Conservation (phyloP, 2,329 filamentous ascomycete genomes). For the Fusarium lateritium region DNA sequence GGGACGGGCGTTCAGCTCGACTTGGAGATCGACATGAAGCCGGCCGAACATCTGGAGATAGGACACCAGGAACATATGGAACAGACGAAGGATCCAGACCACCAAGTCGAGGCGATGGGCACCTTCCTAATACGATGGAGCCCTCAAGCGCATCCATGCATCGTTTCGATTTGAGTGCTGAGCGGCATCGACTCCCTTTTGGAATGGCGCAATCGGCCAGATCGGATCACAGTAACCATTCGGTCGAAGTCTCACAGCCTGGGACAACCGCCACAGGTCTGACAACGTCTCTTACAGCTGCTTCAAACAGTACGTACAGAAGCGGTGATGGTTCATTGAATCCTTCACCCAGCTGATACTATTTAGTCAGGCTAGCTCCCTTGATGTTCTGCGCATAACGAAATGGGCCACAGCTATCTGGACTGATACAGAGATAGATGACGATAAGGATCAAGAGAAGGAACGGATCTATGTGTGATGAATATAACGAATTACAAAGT, state of each 20-base stretch:
- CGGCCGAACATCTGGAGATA: conserved; percentile 36
- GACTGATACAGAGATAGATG: background rate
- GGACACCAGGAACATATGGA: conserved; percentile 39
- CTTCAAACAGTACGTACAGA: conserved; percentile 31
- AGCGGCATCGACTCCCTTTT: conserved; percentile 44
- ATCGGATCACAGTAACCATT: conserved; percentile 31
- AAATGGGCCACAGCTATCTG: background rate
- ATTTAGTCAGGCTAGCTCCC: conserved; percentile 16
- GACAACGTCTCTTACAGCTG: conserved; percentile 18
- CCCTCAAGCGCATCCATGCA: conserved; percentile 40
- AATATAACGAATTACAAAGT: conserved; percentile 26
- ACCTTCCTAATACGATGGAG: conserved; percentile 40
- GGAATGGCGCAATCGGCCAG: conserved; percentile 17
- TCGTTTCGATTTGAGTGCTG: conserved; percentile 42
- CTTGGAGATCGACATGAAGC: conserved; percentile 36
- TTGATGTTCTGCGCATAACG: conserved; percentile 15
- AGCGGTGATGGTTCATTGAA: conserved; percentile 40
- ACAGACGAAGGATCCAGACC: conserved; percentile 41
- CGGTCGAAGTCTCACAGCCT: conserved; percentile 25
- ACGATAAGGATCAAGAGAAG: background rate
- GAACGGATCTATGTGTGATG: conserved; percentile 5
- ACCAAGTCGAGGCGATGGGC: conserved; percentile 42
- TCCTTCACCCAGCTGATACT: conserved; percentile 40
- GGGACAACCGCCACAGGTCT: conserved; percentile 14
- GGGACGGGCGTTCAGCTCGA: conserved; percentile 23